Base-by-base conservation (phyloP, 2,329 filamentous ascomycete genomes). In the Knoxdaviesia capensis region DNA sequence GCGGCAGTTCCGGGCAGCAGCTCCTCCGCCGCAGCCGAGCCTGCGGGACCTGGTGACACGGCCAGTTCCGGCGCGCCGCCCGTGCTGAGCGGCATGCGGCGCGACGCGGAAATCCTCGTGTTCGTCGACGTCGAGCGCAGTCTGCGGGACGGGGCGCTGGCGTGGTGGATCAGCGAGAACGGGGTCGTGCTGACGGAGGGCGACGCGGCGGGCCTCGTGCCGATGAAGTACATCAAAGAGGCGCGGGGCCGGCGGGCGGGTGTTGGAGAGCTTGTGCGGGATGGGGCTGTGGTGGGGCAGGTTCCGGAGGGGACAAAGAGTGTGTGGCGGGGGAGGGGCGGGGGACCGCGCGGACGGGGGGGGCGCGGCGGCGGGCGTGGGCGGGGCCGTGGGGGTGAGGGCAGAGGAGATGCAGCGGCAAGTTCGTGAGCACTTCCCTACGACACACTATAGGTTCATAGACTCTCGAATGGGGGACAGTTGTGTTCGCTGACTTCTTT, bases 81-180 rank as follows among this genome's bases (percentile, higher is more conserved):
- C 3, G 80, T 87, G 2, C 70, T 88, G 29, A 85, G 78, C 35
- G 86, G 86, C 1, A 92, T 93, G 82, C 67, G 88, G 28, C 65
- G 53, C 48, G 84, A 75, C 54, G 80, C 82, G 5, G 79, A 90
- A 59, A 60, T 92, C 36, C 53, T 94, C 47, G 69, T 94, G 31
- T 83, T 83, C 58, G 63, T 93, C 44, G 76, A 94, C 58, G 59
- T 93, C 31, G 60, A 64, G 56, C 64, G 64, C 52, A 78, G 83
- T 50, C 54, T 93, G 51, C 60, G 60, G 36, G 74, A 72, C 42
- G 67, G 61, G 5, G 56, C 60, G 1, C 66, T 85, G 48, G 65
- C 66, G 52, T 93, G 87, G 71, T 92, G 81, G 75, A 56, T 74
- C 46, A 85, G 80, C 54, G 79, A 81, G 50, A 88, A 88, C 53